Conservation (phyloP, 495 filamentous ascomycete species). For the Penicillium salamii region DNA sequence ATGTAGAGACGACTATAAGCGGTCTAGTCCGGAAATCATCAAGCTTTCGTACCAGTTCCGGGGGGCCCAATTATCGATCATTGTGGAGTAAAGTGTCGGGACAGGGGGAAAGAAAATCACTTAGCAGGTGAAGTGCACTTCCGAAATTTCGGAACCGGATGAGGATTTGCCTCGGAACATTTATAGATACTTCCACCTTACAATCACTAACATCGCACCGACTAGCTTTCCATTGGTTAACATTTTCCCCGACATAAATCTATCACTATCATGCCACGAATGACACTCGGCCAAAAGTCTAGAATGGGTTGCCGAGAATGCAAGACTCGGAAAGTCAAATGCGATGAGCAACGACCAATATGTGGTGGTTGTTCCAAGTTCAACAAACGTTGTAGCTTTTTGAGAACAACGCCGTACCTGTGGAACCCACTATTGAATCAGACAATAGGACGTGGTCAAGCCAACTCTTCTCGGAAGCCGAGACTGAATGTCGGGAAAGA, state of each 20-base stretch:
- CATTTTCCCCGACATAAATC: not conserved
- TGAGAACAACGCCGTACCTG: not conserved
- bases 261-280: not conserved
- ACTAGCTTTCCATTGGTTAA: not conserved
- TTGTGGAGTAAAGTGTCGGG: too few species aligned
- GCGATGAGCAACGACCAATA: not conserved
- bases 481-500: not conserved
- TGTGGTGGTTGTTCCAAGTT: not conserved
- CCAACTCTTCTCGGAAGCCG: not conserved
- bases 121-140: not conserved
- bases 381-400: not conserved
- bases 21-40: not conserved
- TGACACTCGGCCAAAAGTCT: not conserved
- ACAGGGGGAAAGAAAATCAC: not conserved
- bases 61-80: too few species aligned
- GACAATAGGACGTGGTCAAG: not conserved
- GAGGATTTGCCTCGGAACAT: not conserved
- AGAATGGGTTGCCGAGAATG: not conserved
- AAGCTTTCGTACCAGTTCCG: not conserved
- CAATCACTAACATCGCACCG: not conserved
- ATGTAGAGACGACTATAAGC: not conserved
- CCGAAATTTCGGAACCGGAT: not conserved
- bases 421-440: not conserved
- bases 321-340: constrained; percentile 1
- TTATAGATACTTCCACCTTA: too few species aligned